phyloP scores from a whole-genome alignment of 2,329 filamentous ascomycete genomes.

The Aureobasidium lini region DNA sequence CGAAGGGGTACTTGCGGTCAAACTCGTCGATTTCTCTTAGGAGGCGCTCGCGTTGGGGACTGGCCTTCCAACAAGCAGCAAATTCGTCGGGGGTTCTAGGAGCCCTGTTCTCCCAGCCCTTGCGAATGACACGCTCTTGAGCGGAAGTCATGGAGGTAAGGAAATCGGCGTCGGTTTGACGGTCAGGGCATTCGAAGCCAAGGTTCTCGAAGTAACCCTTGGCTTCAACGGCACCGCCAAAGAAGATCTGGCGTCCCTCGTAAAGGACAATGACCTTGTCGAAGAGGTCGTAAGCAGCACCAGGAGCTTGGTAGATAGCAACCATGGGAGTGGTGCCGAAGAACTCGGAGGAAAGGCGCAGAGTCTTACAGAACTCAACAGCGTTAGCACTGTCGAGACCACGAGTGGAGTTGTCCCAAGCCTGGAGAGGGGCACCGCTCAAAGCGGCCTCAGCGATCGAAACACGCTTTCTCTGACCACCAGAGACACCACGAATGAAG shows the following conservation, averaged over 20 bases:
- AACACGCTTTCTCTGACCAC: conserved; percentile 73
- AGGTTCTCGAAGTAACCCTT: conserved; percentile 63
- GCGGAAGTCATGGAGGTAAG: conserved; percentile 62
- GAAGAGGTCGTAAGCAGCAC: conserved; percentile 61
- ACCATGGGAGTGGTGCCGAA: conserved; percentile 59
- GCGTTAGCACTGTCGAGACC: conserved; percentile 70
- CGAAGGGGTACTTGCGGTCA: conserved; percentile 37
- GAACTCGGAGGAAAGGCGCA: conserved; percentile 60
- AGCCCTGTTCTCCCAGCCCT: conserved; percentile 38
- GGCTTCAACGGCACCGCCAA: conserved; percentile 55
- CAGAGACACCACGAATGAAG: conserved; percentile 65
- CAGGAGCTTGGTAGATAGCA: conserved; percentile 66
- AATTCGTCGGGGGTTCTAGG: conserved; percentile 45
- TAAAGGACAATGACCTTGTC: conserved; percentile 66
- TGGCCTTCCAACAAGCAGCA: conserved; percentile 47
- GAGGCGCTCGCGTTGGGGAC: conserved; percentile 39
- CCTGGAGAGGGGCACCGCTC: conserved; percentile 52
- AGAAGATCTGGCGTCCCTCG: conserved; percentile 64
- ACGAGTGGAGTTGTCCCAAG: conserved; percentile 73
- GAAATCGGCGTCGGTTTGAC: conserved; percentile 70
- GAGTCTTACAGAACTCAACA: conserved; percentile 65
- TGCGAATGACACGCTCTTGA: conserved; percentile 38
- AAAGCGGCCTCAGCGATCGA: conserved; percentile 73
- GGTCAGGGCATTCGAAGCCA: conserved; percentile 63
- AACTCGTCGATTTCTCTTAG: conserved; percentile 40